Base-by-base conservation (phyloP, 768 basidiomycete genomes). In the Calocera cornea region DNA sequence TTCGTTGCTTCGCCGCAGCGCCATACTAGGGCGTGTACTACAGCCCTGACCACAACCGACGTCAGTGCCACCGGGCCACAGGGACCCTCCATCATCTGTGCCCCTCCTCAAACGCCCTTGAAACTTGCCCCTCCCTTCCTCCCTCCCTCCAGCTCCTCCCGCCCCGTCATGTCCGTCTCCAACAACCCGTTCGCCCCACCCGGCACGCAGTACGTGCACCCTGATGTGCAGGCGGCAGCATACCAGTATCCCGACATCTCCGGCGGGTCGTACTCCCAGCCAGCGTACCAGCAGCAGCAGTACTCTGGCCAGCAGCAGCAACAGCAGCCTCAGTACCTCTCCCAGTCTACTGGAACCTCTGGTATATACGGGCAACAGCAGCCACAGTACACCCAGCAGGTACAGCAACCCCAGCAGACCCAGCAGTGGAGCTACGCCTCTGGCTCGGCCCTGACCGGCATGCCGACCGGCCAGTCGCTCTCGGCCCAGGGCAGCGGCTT, bases 231-330 rank as follows among this genome's bases (percentile, higher is more conserved):
- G 19, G 54, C 54, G 5, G 54, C 54, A 33, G 54, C 54, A 60
- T 60, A 60, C 54, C 54, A 60, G 31, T 60, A 60, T 27, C 54
- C 54, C 8, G 54, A 60, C 31, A 60, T 60, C 54, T 60, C 54
- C 14, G 54, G 54, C 5, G 31, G 31, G 16, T 27, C 54, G 16
- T 60, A 60, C 31, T 29, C 24, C 24, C 54, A 60, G 54, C 11
- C 24, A 2, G 54, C 14, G 8, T 60, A 60, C 22, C 54, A 60
- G 31, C 54, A 60, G 31, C 54, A 60, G 54, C 54, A 60, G 31
- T 60, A 16, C 31, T 60, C 54, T 10, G 54, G 54, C 5, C 54
- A 60, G 54, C 54, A 60, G 54, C 54, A 60, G 31, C 54, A 60
- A 33, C 54, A 60, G 54, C 54, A 60, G 54, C 54, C 14, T 5